A percentile compares a stretch with the other conserved stretches of the same genome.
These are phyloP conservation scores for Trametes cingulata DNA, from an alignment of 768 basidiomycete genomes.

Conservation along the genomic window DNA sequence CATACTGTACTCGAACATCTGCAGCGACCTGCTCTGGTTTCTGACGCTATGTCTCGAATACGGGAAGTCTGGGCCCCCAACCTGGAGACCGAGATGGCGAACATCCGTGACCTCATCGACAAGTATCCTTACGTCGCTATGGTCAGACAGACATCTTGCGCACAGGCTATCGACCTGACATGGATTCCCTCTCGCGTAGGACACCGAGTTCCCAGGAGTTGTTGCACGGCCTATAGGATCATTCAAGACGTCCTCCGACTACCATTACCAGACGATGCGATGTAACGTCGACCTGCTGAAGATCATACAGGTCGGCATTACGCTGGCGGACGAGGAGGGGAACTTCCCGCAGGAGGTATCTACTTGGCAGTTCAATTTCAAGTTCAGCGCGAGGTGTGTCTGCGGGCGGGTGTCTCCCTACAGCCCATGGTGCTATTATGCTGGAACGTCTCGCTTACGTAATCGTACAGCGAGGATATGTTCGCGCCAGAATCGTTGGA, in stretches of 20 bases:
- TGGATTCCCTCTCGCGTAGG: slow-evolving; percentile 48
- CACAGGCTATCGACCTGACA: slow-evolving; percentile 14
- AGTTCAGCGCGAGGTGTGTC: slow-evolving; percentile 82
- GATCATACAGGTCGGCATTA: slow-evolving; percentile 97
- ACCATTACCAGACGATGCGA: slow-evolving; percentile 99
- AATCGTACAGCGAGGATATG: slow-evolving; percentile 83
- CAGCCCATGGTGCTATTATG: slow-evolving; percentile 3
- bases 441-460: slow-evolving; percentile 17
- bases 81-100: slow-evolving; percentile 89
- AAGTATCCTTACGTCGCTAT: slow-evolving; percentile 93
- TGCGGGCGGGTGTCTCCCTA: background rate
- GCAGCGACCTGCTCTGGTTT: background rate
- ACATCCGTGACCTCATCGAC: slow-evolving; percentile 85
- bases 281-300: slow-evolving; percentile 98
- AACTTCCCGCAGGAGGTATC: slow-evolving; percentile 86
- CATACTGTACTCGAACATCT: background rate
- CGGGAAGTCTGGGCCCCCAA: slow-evolving; percentile 95
- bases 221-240: slow-evolving; percentile 96
- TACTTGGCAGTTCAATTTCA: slow-evolving; percentile 99
- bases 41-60: slow-evolving; percentile 68
- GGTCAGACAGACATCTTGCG: slow-evolving; percentile 48
- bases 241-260: slow-evolving; percentile 96
- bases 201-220: slow-evolving; percentile 98
- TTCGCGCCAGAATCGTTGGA: slow-evolving; percentile 98
- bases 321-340: slow-evolving; percentile 91